These are phyloP conservation scores for Metschnikowia koreensis DNA, from an alignment of 805 yeast genomes.

Conservation along the genomic window DNA sequence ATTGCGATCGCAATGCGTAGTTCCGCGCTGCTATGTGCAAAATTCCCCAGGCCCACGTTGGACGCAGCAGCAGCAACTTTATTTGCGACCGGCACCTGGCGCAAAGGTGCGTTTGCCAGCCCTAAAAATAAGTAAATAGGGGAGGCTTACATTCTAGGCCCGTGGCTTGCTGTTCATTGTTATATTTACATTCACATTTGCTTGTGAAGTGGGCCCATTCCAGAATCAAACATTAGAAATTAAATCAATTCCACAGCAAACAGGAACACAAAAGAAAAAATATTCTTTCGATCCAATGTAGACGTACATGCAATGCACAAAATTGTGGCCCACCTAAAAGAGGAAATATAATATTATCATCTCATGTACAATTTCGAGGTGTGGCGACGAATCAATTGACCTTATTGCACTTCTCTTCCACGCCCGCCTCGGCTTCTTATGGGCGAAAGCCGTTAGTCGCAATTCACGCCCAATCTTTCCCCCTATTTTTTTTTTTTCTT, in stretches of 20 bases:
- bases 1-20: neutral
- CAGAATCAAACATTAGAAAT: too few relatives aligned
- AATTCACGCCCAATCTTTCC: neutral
- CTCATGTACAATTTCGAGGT: neutral
- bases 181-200: too few relatives aligned
- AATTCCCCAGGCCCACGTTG: neutral
- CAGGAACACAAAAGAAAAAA: too few relatives aligned
- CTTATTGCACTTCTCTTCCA: too few relatives aligned
- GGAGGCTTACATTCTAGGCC: neutral
- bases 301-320: neutral
- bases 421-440: neutral
- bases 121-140: too few relatives aligned
- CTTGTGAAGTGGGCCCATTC: too few relatives aligned
- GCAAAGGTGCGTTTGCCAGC: neutral
- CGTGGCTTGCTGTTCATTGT: neutral
- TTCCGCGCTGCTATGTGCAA: neutral
- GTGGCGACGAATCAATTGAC: neutral
- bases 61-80: neutral
- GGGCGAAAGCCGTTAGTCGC: neutral
- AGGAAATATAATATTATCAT: neutral
- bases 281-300: too few relatives aligned
- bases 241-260: too few relatives aligned
- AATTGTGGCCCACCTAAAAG: neutral
- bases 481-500: neutral
- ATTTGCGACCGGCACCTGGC: neutral